These are phyloP conservation scores for Pseudomonodictys pantanalensis DNA, from an alignment of 495 filamentous ascomycete genomes.

Conservation along the genomic window DNA sequence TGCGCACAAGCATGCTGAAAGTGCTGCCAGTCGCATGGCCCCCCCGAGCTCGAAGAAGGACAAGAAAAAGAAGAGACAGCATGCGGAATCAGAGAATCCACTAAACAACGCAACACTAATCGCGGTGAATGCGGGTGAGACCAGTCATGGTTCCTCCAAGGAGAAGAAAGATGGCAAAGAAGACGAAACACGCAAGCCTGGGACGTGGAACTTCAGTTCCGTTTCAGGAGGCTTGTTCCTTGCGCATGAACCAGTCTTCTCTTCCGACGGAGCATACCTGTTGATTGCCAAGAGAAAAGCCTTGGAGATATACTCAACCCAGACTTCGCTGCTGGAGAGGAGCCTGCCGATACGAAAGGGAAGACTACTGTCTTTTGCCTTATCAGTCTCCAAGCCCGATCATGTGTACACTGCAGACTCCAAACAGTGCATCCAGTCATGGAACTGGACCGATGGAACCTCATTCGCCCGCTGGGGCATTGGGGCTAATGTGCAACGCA, in stretches of 20 bases:
- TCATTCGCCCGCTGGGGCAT: conserved; percentile 50
- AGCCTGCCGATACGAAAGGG: conserved; percentile 47
- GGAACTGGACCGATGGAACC: conserved; percentile 70
- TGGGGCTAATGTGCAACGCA: conserved; percentile 39
- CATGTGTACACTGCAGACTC: conserved; percentile 68
- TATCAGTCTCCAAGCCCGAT: conserved; percentile 59
- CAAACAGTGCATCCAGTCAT: conserved; percentile 61
- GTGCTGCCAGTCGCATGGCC: too few relatives aligned
- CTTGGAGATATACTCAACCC: conserved; percentile 76
- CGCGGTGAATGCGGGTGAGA: too few relatives aligned
- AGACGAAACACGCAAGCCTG: not conserved
- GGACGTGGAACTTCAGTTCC: too few relatives aligned
- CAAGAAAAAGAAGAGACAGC: conserved; percentile 14
- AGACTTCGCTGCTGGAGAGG: conserved; percentile 73
- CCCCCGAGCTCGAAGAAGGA: too few relatives aligned
- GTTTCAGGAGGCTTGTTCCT: conserved; percentile 67
- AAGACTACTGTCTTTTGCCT: conserved; percentile 50
- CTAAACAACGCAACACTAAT: too few relatives aligned
- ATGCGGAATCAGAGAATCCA: too few relatives aligned
- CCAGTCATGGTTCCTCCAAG: too few relatives aligned
- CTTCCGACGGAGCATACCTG: conserved; percentile 77
- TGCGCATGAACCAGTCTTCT: conserved; percentile 74
- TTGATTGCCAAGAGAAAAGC: conserved; percentile 61
- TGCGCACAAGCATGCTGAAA: too few relatives aligned
- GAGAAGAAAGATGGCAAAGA: not conserved